These are phyloP conservation scores for Irpex sp. DNA, from an alignment of 1,284 basidiomycete species.

Conservation along the genomic window DNA sequence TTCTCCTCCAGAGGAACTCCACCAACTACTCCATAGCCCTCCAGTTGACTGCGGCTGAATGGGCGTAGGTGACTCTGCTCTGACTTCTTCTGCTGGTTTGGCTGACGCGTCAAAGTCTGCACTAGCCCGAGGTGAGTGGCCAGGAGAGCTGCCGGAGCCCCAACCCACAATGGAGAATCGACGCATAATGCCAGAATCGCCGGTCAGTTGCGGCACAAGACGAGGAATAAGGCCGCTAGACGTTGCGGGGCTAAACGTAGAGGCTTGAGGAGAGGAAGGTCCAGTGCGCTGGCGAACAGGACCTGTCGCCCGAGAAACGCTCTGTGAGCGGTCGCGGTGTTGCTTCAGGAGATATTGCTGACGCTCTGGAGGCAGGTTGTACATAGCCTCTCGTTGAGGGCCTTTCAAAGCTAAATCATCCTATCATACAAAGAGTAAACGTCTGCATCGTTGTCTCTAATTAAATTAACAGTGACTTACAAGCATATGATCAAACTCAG, in stretches of 20 bases:
- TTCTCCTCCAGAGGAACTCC: constrained; percentile 60
- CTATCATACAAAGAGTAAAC: constrained; percentile 30
- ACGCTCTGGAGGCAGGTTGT: constrained; percentile 58
- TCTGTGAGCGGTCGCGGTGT: constrained; percentile 34
- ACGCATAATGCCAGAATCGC: constrained; percentile 63
- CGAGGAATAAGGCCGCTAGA: constrained; percentile 52
- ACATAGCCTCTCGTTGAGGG: constrained; percentile 63
- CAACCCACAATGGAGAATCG: constrained; percentile 73
- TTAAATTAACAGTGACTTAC: constrained; percentile 36
- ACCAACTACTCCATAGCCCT: constrained; percentile 73
- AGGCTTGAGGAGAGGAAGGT: constrained; percentile 27
- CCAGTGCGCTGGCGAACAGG: constrained; percentile 21
- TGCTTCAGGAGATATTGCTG: constrained; percentile 70
- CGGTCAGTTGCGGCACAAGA: constrained; percentile 66
- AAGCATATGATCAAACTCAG: constrained; percentile 60
- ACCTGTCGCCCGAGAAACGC: constrained; percentile 31
- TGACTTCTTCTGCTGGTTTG: background rate
- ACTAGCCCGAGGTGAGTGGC: constrained; percentile 33
- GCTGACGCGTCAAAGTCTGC: constrained; percentile 33
- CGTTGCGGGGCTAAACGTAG: constrained; percentile 60
- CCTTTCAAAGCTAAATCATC: constrained; percentile 75
- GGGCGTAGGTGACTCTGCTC: constrained; percentile 20
- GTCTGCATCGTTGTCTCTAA: background rate
- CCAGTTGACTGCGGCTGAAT: constrained; percentile 71
- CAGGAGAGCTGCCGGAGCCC: constrained; percentile 41